Percentiles rank a stretch among this genome's conserved stretches.
Evolutionary conservation across 768 basidiomycete species (phyloP).

Genomic region (Amanita fuliginea): DNA sequence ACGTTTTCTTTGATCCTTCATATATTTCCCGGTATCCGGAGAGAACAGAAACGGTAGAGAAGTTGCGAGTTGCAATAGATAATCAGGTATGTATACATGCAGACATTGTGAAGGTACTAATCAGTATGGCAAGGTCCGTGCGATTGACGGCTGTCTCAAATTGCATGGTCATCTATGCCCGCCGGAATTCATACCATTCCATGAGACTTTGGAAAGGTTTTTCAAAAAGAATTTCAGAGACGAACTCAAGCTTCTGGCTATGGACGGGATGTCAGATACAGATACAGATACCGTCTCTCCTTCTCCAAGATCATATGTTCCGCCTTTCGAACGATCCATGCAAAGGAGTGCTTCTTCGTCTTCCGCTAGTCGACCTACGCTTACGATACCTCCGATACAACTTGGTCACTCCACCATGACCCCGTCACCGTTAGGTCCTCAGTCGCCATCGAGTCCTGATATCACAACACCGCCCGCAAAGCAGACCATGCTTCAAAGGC

Average conservation of each 20-base stretch:
- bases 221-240: slow-evolving; percentile 80
- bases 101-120: neutral
- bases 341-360: slow-evolving; percentile 35
- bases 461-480: slow-evolving; percentile 24
- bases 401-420: slow-evolving; percentile 33
- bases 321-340: slow-evolving; percentile 37
- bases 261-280: slow-evolving; percentile 45
- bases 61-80: slow-evolving; percentile 65
- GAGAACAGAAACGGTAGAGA: slow-evolving; percentile 57
- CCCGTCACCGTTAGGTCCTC: slow-evolving; percentile 32
- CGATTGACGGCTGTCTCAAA: slow-evolving; percentile 75
- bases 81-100: slow-evolving; percentile 39
- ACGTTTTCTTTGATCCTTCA: slow-evolving; percentile 61
- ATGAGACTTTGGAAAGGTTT: slow-evolving; percentile 78
- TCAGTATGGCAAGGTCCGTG: slow-evolving; percentile 40
- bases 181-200: slow-evolving; percentile 85
- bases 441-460: slow-evolving; percentile 19
- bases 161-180: slow-evolving; percentile 78
- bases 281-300: slow-evolving; percentile 30
- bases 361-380: slow-evolving; percentile 30
- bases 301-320: slow-evolving; percentile 27
- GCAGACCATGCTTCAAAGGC: slow-evolving; percentile 69
- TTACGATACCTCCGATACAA: slow-evolving; percentile 42
- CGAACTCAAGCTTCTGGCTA: slow-evolving; percentile 62
- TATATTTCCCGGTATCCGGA: slow-evolving; percentile 64